Percentiles rank a stretch among this genome's conserved stretches.
These are phyloP conservation scores for Paramecium biaurelia DNA, from an alignment of 73 alveolate genomes.

Conservation along the genomic window DNA sequence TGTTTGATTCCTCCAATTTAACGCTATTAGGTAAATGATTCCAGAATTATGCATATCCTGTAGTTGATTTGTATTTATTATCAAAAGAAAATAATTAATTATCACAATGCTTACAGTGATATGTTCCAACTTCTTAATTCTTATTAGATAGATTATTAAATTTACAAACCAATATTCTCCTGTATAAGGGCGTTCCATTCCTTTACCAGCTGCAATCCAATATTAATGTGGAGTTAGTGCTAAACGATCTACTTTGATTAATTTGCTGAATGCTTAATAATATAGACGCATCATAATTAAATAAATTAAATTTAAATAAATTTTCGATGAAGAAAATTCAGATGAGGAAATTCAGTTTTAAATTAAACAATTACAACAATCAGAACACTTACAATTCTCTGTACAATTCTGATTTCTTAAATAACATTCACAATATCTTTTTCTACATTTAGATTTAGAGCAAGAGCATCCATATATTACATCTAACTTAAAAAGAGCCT, in stretches of 20 bases:
- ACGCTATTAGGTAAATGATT: constrained; percentile 1
- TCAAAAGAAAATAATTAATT: background rate
- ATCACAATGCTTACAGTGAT: constrained; percentile 34
- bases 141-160: background rate
- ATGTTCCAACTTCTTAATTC: constrained; percentile 51
- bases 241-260: background rate
- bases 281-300: constrained; percentile 15
- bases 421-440: constrained; percentile 1
- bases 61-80: constrained; percentile 1
- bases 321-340: background rate
- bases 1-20: background rate
- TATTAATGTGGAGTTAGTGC: constrained; percentile 32
- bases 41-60: constrained; percentile 42
- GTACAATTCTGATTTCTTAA: background rate
- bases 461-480: background rate
- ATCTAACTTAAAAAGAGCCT: background rate
- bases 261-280: background rate
- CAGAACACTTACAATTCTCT: background rate
- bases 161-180: constrained; percentile 55
- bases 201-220: constrained; percentile 50
- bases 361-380: background rate
- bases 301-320: background rate
- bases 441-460: background rate
- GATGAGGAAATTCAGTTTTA: background rate
- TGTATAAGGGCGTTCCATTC: constrained; percentile 52